These are phyloP conservation scores for Plectosphaerella plurivora DNA, from an alignment of 2,329 filamentous ascomycete species.

Conservation along the genomic window DNA sequence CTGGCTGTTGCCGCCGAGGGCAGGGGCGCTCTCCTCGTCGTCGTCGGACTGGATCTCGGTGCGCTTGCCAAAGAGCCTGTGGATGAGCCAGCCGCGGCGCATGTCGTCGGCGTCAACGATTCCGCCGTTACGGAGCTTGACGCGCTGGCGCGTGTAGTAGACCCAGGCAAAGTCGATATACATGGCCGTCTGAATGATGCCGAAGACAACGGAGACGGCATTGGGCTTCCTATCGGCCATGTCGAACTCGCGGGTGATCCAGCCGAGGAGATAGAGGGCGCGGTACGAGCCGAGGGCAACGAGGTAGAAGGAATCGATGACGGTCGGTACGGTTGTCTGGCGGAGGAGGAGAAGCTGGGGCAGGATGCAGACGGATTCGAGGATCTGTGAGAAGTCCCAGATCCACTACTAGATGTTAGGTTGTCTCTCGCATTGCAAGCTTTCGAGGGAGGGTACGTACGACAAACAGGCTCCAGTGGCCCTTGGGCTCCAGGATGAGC, in stretches of 20 bases:
- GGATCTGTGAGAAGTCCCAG: slow-evolving; percentile 85
- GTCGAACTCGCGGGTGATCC: slow-evolving; percentile 68
- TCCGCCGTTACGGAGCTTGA: slow-evolving; percentile 85
- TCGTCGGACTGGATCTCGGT: slow-evolving; percentile 45
- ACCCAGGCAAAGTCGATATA: slow-evolving; percentile 97
- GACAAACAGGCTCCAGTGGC: slow-evolving; percentile 42
- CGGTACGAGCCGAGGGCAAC: slow-evolving; percentile 83
- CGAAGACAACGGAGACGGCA: slow-evolving; percentile 76
- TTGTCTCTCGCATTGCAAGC: neutral
- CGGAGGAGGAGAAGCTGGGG: slow-evolving; percentile 88
- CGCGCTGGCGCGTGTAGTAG: slow-evolving; percentile 87
- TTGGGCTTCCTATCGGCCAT: slow-evolving; percentile 56
- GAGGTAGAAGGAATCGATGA: slow-evolving; percentile 96
- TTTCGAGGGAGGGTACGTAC: slow-evolving; percentile 29
- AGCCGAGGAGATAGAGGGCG: slow-evolving; percentile 85
- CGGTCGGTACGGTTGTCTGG: slow-evolving; percentile 92
- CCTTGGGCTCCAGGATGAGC: slow-evolving; percentile 56
- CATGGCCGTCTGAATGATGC: slow-evolving; percentile 81
- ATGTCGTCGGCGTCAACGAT: slow-evolving; percentile 89
- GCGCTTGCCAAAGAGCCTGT: slow-evolving; percentile 66
- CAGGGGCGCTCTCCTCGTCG: slow-evolving; percentile 56
- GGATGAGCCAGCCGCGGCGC: slow-evolving; percentile 77
- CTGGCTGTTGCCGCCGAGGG: slow-evolving; percentile 32
- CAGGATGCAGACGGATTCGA: slow-evolving; percentile 86
- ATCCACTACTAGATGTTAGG: slow-evolving; percentile 53